phyloP scores from a whole-genome alignment of 2,329 filamentous ascomycete genomes.

The Beauveria varroae region DNA sequence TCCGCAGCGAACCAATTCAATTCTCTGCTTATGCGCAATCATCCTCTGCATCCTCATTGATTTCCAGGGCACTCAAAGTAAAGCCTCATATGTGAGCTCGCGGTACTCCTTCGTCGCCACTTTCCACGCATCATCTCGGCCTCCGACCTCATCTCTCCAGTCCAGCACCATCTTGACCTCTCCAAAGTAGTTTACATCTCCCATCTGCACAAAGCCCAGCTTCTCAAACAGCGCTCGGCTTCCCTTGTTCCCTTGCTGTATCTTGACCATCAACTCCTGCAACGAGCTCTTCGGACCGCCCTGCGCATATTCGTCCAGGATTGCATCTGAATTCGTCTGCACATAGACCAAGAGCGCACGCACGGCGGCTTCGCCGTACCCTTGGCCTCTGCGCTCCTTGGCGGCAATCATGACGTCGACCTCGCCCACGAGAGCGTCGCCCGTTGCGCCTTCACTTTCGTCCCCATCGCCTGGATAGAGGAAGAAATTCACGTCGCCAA shows the following conservation, averaged over 20 bases:
- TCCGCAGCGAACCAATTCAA: too few relatives aligned
- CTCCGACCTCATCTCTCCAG: slow-evolving; percentile 19
- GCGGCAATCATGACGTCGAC: slow-evolving; percentile 82
- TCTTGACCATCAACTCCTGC: slow-evolving; percentile 50
- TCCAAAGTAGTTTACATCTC: slow-evolving; percentile 51
- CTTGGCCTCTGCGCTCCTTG: slow-evolving; percentile 47
- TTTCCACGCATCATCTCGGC: slow-evolving; percentile 18
- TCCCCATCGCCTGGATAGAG: slow-evolving; percentile 53
- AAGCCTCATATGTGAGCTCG: neutral
- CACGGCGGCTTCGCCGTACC: slow-evolving; percentile 59
- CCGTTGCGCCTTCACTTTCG: slow-evolving; percentile 27
- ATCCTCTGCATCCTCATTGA: too few relatives aligned
- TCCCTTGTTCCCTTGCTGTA: slow-evolving; percentile 45
- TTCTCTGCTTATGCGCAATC: too few relatives aligned
- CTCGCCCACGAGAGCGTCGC: slow-evolving; percentile 50
- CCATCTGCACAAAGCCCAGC: slow-evolving; percentile 45
- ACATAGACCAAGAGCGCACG: slow-evolving; percentile 65
- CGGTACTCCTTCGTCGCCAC: slow-evolving; percentile 9
- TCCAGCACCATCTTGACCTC: slow-evolving; percentile 45
- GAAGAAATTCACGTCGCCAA: slow-evolving; percentile 78
- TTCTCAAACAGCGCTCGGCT: slow-evolving; percentile 45
- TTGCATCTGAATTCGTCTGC: slow-evolving; percentile 36
- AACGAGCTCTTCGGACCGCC: slow-evolving; percentile 19
- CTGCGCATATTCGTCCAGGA: slow-evolving; percentile 42
- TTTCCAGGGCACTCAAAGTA: too few relatives aligned